Evolutionary conservation across 1,284 basidiomycete genomes (phyloP).

Genomic region (Tylopilus orsonianus): DNA sequence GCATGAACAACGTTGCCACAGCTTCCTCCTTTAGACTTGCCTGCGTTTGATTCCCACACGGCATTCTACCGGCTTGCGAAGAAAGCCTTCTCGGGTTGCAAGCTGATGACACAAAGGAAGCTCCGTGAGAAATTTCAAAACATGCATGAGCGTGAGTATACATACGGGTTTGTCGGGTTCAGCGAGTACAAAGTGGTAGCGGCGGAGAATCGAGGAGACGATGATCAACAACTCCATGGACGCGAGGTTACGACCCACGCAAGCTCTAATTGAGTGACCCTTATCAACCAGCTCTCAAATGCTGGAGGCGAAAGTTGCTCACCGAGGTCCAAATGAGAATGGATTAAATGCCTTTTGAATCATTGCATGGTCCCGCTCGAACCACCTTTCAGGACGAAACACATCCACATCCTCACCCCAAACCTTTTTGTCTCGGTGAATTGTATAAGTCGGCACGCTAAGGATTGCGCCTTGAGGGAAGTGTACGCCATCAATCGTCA

Average conservation of each 20-base stretch:
- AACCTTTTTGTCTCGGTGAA: constrained; percentile 67
- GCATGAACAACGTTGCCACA: background rate
- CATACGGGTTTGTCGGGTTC: constrained; percentile 55
- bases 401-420: constrained; percentile 81
- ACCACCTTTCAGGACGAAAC: constrained; percentile 83
- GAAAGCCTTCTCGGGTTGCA: constrained; percentile 72
- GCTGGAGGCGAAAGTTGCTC: background rate
- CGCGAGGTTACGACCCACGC: constrained; percentile 76
- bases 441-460: constrained; percentile 75
- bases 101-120: constrained; percentile 43
- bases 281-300: background rate
- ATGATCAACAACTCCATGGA: constrained; percentile 75
- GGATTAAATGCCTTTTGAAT: constrained; percentile 76
- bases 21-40: constrained; percentile 15
- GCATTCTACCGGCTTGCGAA: constrained; percentile 72
- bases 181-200: constrained; percentile 70
- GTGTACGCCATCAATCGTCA: constrained; percentile 55
- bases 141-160: constrained; percentile 16
- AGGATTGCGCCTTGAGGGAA: constrained; percentile 75
- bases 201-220: constrained; percentile 67
- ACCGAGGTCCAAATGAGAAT: constrained; percentile 71
- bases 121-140: constrained; percentile 7
- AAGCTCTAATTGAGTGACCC: constrained; percentile 46
- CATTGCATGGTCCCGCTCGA: constrained; percentile 58
- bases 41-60: constrained; percentile 63